phyloP scores from a whole-genome alignment of 1,284 basidiomycete genomes.

The Pterulicium gracile region DNA sequence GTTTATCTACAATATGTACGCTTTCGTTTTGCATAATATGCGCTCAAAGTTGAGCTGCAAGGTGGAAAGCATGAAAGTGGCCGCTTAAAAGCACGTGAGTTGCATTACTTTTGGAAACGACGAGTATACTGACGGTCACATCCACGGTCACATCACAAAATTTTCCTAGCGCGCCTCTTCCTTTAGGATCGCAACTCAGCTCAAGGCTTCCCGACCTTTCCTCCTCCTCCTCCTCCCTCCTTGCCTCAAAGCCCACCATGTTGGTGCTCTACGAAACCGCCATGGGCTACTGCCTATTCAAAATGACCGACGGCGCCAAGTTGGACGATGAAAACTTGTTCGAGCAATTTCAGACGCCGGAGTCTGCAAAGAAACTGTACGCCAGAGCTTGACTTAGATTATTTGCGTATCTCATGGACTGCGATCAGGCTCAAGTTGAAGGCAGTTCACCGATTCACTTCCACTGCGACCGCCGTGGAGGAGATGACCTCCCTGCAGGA shows the following conservation, averaged over 20 bases:
- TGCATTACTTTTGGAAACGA: slow-evolving; percentile 9
- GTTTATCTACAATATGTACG: no score
- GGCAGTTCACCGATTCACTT: slow-evolving; percentile 92
- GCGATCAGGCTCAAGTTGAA: slow-evolving; percentile 77
- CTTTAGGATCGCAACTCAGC: neutral
- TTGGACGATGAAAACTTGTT: slow-evolving; percentile 79
- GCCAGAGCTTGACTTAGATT: slow-evolving; percentile 20
- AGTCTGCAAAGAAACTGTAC: slow-evolving; percentile 86
- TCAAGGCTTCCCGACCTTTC: slow-evolving; percentile 11
- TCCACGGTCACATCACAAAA: slow-evolving; percentile 15
- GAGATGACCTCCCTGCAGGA: slow-evolving; percentile 90
- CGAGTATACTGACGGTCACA: slow-evolving; percentile 13
- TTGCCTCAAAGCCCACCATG: slow-evolving; percentile 35
- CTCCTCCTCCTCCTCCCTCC: slow-evolving; percentile 10
- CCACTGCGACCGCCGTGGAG: slow-evolving; percentile 97
- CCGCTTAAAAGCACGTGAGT: no score
- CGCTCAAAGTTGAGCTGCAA: no score
- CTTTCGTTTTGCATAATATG: no score
- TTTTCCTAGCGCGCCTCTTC: slow-evolving; percentile 9
- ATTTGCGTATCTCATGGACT: slow-evolving; percentile 7
- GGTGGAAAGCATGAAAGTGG: no score
- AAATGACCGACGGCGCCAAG: slow-evolving; percentile 86
- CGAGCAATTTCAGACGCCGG: slow-evolving; percentile 89
- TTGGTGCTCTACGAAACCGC: slow-evolving; percentile 80
- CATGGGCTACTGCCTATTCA: slow-evolving; percentile 96